Conservation (phyloP, 768 basidiomycete species). For the Paxillus rubicundulus region DNA sequence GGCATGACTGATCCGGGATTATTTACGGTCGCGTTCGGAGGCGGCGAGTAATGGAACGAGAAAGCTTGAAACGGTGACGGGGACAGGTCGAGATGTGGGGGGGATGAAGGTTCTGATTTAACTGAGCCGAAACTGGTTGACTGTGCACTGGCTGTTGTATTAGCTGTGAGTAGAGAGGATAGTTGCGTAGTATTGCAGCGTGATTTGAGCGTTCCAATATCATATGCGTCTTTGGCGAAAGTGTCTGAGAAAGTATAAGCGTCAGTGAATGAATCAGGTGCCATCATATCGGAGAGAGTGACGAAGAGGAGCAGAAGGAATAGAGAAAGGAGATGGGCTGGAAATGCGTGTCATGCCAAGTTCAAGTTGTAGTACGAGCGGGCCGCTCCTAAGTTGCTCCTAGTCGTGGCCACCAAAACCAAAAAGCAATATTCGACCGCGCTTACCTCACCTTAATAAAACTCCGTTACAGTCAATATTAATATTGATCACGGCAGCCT, state of each 20-base stretch:
- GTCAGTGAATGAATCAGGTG: slow-evolving; percentile 25
- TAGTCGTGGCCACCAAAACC: no score
- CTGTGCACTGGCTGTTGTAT: background rate
- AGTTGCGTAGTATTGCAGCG: background rate
- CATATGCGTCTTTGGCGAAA: background rate
- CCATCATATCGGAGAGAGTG: slow-evolving; percentile 7
- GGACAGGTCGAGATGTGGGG: slow-evolving; percentile 20
- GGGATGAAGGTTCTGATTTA: slow-evolving; percentile 29
- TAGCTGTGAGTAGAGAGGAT: slow-evolving; percentile 1
- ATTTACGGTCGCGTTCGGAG: background rate
- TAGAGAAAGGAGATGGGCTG: background rate
- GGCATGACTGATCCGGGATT: background rate
- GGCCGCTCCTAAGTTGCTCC: slow-evolving; percentile 6
- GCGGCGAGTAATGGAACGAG: slow-evolving; percentile 21
- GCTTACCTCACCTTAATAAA: slow-evolving; percentile 19
- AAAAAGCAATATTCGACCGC: background rate
- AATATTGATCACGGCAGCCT: no score
- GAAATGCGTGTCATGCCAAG: background rate
- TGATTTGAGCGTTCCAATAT: background rate
- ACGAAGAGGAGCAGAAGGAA: background rate
- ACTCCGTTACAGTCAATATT: background rate
- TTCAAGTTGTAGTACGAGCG: background rate
- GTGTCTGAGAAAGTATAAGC: slow-evolving; percentile 13
- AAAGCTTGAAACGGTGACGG: slow-evolving; percentile 21
- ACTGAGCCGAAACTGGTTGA: slow-evolving; percentile 17